Conservation (phyloP, 495 filamentous ascomycete genomes). For the Neurospora sp. region DNA sequence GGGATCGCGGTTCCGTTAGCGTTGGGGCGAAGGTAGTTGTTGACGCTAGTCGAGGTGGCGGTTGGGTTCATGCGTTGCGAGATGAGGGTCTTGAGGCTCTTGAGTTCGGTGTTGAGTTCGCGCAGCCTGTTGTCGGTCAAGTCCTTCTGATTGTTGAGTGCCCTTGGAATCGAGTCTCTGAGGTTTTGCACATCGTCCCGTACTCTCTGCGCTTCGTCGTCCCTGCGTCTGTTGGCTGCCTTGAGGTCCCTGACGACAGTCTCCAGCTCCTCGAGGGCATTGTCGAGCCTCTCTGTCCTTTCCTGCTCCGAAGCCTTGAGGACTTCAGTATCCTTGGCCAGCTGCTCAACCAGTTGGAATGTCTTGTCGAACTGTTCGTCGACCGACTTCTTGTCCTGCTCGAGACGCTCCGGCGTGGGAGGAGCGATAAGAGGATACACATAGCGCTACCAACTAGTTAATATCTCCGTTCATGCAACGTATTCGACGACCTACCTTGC, state of each 20-base stretch:
- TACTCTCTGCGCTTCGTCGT: conserved; percentile 74
- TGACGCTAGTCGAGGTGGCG: conserved; percentile 24
- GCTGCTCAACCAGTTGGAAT: conserved; percentile 83
- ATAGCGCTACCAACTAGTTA: conserved; percentile 56
- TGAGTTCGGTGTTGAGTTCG: conserved; percentile 80
- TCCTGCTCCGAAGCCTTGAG: conserved; percentile 78
- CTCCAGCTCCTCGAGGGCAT: conserved; percentile 74
- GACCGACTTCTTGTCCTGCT: conserved; percentile 84
- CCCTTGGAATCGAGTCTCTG: conserved; percentile 76
- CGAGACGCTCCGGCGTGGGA: conserved; percentile 83
- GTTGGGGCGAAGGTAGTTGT: conserved; percentile 26
- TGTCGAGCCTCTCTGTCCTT: conserved; percentile 76
- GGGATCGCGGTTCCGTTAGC: conserved; percentile 23
- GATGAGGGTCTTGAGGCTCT: conserved; percentile 83
- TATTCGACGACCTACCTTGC: conserved; percentile 48
- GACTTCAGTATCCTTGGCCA: conserved; percentile 76
- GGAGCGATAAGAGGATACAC: conserved; percentile 83
- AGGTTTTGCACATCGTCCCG: conserved; percentile 79
- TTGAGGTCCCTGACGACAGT: conserved; percentile 71
- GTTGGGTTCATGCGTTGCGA: conserved; percentile 61
- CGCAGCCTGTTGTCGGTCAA: conserved; percentile 67
- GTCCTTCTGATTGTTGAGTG: conserved; percentile 78
- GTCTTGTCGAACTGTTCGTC: conserved; percentile 87
- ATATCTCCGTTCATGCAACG: neutral
- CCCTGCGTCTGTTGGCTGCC: conserved; percentile 61